Evolutionary conservation across 179 eudicot species (phyloP), one percentile per base, ranked within the genome.

Genomic region (Actinidia chinensis): DNA sequence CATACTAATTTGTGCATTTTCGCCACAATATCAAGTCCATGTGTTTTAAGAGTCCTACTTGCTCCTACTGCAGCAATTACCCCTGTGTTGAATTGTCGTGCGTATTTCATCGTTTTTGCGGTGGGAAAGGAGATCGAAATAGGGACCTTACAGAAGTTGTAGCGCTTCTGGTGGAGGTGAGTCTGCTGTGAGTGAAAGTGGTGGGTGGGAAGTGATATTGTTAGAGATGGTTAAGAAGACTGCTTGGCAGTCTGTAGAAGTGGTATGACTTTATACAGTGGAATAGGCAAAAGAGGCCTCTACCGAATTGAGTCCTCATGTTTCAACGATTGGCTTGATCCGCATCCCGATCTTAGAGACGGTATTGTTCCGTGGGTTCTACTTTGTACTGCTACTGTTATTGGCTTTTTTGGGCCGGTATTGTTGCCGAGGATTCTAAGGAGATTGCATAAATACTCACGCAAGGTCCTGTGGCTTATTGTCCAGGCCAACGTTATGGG

Each of bases 401-500:
- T 58, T 92, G 81, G 97, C 96, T 6, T 95, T 98, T n/a, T n/a
- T n/a, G n/a, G n/a, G n/a, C n/a, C n/a, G 99, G 51, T 89, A 52
- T 90, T 87, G 75, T 68, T 95, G 92, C 99, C 99, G 8, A 87
- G 85, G 81, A 18, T 95, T 68, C 85, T 95, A 80, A 93, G 86
- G 82, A 87, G 87, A 73, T 89, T 93, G 33, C 98, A 95, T 74
- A 86, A 55, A 52, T 95, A 90, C 69, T 87, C 99, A 81, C 76
- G 0, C 86, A 84, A 84, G 96, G 99, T 33, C 87, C 94, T 2
- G 87, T 90, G 82, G 85, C 88, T 77, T 95, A 67, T 81, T 93
- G 52, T 68, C 90, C 22, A 83, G 83, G 73, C 84, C 89, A 68
- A 73, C 88, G 59, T 80, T 92, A 55, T 83, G 86, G 78, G 92